phyloP scores from a whole-genome alignment of 495 filamentous ascomycete species.

The Penicillium manginii region DNA sequence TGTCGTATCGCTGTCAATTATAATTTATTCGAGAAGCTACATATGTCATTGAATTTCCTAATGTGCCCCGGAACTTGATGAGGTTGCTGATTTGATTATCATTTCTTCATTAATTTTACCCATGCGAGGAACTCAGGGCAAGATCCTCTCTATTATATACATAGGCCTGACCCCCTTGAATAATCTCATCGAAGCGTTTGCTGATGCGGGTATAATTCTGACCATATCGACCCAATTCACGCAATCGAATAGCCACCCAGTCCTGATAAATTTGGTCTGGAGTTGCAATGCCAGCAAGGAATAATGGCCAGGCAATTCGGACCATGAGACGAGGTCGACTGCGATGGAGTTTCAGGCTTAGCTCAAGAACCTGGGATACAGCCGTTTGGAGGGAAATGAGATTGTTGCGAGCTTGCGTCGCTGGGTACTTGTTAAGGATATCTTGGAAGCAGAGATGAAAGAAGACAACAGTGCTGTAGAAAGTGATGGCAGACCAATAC shows the following conservation, averaged over 20 bases:
- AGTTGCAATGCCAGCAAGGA: conserved; percentile 38
- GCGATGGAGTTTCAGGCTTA: conserved; percentile 33
- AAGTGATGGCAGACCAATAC: conserved; percentile 38
- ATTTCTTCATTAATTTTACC: no score
- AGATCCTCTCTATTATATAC: conserved; percentile 7
- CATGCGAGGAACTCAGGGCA: no score
- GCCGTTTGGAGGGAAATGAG: conserved; percentile 25
- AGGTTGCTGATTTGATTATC: no score
- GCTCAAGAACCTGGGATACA: conserved; percentile 32
- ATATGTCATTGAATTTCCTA: no score
- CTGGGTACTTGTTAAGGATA: conserved; percentile 12
- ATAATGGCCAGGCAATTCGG: conserved; percentile 37
- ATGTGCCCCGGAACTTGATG: no score
- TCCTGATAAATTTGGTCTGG: conserved; percentile 36
- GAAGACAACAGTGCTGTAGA: conserved; percentile 34
- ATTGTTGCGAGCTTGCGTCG: conserved; percentile 3
- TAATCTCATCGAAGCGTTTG: conserved; percentile 32
- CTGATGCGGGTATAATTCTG: conserved; percentile 31
- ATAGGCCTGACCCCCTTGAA: conserved; percentile 23
- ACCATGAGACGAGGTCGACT: conserved; percentile 33
- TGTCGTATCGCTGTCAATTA: no score
- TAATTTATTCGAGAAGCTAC: no score
- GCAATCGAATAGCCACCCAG: conserved; percentile 40
- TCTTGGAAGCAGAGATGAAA: conserved; percentile 34
- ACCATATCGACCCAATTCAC: conserved; percentile 36